Conservation (phyloP, 805 yeast genomes). For the Suhomyces sp. region DNA sequence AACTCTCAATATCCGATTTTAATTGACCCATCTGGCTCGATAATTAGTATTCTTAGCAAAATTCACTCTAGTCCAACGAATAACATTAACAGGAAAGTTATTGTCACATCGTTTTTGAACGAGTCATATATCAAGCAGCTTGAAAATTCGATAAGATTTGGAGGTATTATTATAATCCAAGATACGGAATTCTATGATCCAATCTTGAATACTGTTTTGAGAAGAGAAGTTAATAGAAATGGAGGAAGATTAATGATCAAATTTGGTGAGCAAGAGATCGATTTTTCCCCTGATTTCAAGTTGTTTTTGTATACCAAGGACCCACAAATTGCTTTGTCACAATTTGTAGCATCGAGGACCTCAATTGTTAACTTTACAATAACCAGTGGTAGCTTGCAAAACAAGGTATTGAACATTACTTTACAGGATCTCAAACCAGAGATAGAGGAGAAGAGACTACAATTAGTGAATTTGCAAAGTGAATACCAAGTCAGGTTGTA, state of each 20-base stretch:
- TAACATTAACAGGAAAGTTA: slow-evolving; percentile 28
- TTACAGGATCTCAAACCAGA: slow-evolving; percentile 62
- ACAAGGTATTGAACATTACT: slow-evolving; percentile 57
- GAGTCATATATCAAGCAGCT: slow-evolving; percentile 61
- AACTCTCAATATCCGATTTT: slow-evolving; percentile 49
- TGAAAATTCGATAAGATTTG: slow-evolving; percentile 82
- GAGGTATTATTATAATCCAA: slow-evolving; percentile 66
- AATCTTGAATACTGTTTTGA: slow-evolving; percentile 57
- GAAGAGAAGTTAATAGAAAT: slow-evolving; percentile 54
- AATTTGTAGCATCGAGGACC: slow-evolving; percentile 62
- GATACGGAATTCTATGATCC: slow-evolving; percentile 87
- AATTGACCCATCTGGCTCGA: slow-evolving; percentile 59
- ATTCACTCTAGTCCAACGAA: slow-evolving; percentile 14
- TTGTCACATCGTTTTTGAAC: slow-evolving; percentile 69
- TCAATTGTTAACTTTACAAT: slow-evolving; percentile 66
- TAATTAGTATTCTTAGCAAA: slow-evolving; percentile 40
- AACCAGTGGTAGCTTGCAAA: slow-evolving; percentile 65
- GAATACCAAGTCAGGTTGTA: slow-evolving; percentile 56
- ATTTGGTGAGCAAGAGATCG: slow-evolving; percentile 63
- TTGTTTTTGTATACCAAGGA: slow-evolving; percentile 63
- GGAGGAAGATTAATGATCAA: slow-evolving; percentile 69
- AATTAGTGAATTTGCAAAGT: slow-evolving; percentile 52
- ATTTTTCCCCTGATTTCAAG: slow-evolving; percentile 61
- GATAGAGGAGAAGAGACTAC: slow-evolving; percentile 54
- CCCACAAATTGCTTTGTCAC: slow-evolving; percentile 42